A percentile compares a stretch with the other conserved stretches of the same genome.
phyloP scores from a whole-genome alignment of 2,329 filamentous ascomycete species.

The Claviceps cyperi region DNA sequence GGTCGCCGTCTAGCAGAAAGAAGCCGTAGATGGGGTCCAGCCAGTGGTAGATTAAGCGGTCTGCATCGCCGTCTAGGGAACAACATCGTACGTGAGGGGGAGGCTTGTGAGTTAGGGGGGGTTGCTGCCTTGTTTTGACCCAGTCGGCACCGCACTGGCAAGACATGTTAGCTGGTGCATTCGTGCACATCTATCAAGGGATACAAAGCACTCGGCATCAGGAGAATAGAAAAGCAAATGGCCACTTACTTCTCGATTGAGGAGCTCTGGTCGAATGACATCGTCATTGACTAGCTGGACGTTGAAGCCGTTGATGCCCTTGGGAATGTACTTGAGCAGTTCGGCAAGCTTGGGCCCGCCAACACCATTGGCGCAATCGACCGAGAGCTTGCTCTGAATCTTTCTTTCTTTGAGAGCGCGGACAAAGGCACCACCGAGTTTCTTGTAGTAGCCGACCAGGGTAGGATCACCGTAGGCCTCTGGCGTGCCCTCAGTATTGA shows the following conservation, averaged over 20 bases:
- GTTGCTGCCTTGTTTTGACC: slow-evolving; percentile 92
- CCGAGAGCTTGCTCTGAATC: slow-evolving; percentile 58
- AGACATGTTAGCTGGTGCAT: slow-evolving; percentile 2
- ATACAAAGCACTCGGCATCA: not conserved
- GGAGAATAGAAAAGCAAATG: not conserved
- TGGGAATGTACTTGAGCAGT: slow-evolving; percentile 68
- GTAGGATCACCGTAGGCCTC: slow-evolving; percentile 80
- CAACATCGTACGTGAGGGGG: slow-evolving; percentile 65
- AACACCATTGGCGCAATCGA: slow-evolving; percentile 95
- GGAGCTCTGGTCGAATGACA: slow-evolving; percentile 71
- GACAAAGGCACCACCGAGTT: slow-evolving; percentile 73
- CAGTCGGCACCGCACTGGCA: slow-evolving; percentile 79
- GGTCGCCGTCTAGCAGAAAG: slow-evolving; percentile 87
- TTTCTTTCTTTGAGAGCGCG: slow-evolving; percentile 66
- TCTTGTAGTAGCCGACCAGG: slow-evolving; percentile 89
- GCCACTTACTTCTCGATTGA: slow-evolving; percentile 67
- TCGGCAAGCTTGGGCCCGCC: slow-evolving; percentile 82
- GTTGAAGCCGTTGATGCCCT: slow-evolving; percentile 55
- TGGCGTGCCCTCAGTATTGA: slow-evolving; percentile 81
- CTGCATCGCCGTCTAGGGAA: slow-evolving; percentile 89
- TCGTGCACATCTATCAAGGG: no score
- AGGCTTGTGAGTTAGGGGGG: slow-evolving; percentile 70
- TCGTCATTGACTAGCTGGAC: slow-evolving; percentile 88
- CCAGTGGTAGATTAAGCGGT: slow-evolving; percentile 93
- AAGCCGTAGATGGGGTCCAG: slow-evolving; percentile 69